Evolutionary conservation across 2,329 filamentous ascomycete genomes (phyloP), one percentile per base, ranked within the genome.

Genomic region (Claviceps sorghi): DNA sequence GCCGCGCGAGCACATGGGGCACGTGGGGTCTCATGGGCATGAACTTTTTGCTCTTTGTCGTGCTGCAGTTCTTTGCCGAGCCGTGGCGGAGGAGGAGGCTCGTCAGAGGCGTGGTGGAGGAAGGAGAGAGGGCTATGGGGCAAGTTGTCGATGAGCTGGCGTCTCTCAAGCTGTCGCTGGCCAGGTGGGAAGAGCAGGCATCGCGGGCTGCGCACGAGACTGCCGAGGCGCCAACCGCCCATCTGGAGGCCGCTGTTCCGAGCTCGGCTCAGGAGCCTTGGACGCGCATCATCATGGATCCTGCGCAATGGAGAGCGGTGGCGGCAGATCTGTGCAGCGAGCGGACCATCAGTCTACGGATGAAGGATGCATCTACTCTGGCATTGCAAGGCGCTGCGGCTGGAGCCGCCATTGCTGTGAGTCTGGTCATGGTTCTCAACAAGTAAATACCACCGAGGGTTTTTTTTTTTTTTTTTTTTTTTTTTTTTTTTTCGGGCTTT

Each of bases 11-110:
- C 65, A 98, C 93, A 0, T 98, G 93, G 93, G 91, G 94, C 38
- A 98, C 93, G 0, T 97, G 94, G 82, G 93, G 91, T 0, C 72
- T 98, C 56, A 98, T 98, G 93, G 91, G 91, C 26, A 80, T 97
- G 62, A 98, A 98, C 64, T 86, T 97, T 34, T 66, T 97, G 55
- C 70, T 98, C 47, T 88, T 98, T 64, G 69, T 98, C 51, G 76
- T 90, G 19, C 82, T 94, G 60, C 84, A 96, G 69, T 83, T 95
- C 59, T 81, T 93, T 21, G 84, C 95, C 55, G 91, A 98, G 74
- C 93, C 93, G 4, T 97, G 91, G 88, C 82, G 89, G 59, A 75
- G 93, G 60, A 76, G 74, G 62, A 76, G 88, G 60, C 78, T 98
- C 56, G 88, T 97, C 53, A 80, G 77, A 59, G 90, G 86, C 26